These are phyloP conservation scores for Phytopythium aichiense DNA, from an alignment of 352 stramenopile species.

Conservation along the genomic window DNA sequence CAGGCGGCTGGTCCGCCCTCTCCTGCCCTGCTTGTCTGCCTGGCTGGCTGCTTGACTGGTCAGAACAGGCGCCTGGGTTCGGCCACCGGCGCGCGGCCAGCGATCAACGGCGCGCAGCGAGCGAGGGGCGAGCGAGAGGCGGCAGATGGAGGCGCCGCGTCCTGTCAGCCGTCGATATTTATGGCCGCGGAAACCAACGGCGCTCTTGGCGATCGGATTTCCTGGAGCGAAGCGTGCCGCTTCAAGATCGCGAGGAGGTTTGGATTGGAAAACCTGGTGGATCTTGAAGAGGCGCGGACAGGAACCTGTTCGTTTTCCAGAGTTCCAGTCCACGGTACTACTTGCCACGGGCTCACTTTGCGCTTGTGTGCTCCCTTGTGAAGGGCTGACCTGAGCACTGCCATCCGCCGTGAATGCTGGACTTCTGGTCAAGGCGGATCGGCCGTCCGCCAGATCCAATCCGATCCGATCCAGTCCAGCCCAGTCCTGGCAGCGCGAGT, in stretches of 20 bases:
- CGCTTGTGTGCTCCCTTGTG: no score
- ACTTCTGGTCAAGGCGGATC: no score
- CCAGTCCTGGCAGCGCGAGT: no score
- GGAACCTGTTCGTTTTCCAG: neutral
- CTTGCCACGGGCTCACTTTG: no score
- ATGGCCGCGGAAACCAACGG: slow-evolving; percentile 1
- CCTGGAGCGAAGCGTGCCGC: neutral
- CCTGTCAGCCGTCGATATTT: neutral
- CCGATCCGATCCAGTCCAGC: neutral
- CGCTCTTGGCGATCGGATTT: neutral
- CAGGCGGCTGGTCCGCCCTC: neutral
- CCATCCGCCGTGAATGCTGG: no score
- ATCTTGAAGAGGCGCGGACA: neutral
- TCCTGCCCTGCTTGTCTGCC: neutral
- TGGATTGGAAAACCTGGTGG: no score
- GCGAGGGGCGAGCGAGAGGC: neutral
- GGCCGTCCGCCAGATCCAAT: no score
- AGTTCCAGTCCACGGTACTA: neutral
- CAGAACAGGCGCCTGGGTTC: slow-evolving; percentile 1
- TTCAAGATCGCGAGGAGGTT: no score
- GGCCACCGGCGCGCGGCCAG: neutral
- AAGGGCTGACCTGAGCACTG: no score
- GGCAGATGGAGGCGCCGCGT: neutral
- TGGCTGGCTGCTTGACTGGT: neutral
- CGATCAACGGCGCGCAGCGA: neutral